These are phyloP conservation scores for Kandelia obovata DNA, from an alignment of 345 rosid species.

Conservation along the genomic window DNA sequence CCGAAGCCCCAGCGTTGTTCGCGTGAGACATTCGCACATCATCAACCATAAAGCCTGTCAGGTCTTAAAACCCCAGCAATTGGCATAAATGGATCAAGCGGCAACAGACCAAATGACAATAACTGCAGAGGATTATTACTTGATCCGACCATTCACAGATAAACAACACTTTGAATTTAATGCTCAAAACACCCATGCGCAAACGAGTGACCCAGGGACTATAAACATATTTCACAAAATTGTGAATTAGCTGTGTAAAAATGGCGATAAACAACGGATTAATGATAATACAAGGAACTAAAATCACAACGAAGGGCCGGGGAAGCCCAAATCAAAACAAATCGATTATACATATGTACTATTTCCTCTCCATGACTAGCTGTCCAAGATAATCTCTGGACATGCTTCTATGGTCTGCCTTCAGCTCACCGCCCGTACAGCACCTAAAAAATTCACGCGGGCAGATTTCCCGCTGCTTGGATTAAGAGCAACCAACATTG, in stretches of 20 bases:
- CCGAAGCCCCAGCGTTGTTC: no score
- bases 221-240: conserved; percentile 13
- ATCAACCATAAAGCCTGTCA: no score
- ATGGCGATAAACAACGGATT: conserved; percentile 9
- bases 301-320: neutral
- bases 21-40: no score
- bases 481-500: neutral
- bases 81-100: no score
- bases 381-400: neutral
- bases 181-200: no score
- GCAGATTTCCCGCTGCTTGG: neutral
- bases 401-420: neutral
- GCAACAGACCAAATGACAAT: no score
- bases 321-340: conserved; percentile 17
- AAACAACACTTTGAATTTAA: no score
- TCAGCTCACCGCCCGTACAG: no score
- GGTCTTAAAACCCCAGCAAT: no score
- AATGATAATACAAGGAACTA: neutral
- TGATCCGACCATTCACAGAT: no score
- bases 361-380: neutral
- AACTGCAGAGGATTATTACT: no score
- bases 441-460: neutral
- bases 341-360: conserved; percentile 17
- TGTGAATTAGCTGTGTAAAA: neutral
- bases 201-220: neutral